These are phyloP conservation scores for Coniferiporia sulphurascens DNA, from an alignment of 1,284 basidiomycete species.

Conservation along the genomic window DNA sequence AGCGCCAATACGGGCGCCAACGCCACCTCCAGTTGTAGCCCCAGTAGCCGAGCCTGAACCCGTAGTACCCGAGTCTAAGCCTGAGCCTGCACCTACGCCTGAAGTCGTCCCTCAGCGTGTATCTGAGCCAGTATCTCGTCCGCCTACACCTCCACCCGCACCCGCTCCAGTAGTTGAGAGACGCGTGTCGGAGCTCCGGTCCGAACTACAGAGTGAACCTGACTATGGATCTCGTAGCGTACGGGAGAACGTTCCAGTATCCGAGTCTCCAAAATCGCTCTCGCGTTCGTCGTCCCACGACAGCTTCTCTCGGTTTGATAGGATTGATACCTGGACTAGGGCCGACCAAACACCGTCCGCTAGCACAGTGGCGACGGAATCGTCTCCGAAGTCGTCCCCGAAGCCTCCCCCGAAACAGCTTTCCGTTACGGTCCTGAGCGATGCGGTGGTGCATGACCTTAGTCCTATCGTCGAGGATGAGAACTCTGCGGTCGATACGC, in stretches of 20 bases:
- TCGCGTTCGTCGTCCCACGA: neutral
- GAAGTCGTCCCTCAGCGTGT: neutral
- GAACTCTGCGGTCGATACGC: conserved; percentile 14
- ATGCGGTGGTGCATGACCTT: conserved; percentile 8
- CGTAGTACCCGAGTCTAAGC: neutral
- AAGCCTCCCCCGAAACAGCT: conserved; percentile 8
- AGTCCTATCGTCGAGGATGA: conserved; percentile 16
- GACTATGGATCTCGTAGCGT: neutral
- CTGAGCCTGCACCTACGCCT: neutral
- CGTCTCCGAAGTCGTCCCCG: conserved; percentile 9
- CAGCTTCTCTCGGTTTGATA: neutral
- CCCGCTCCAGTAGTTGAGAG: conserved; percentile 4
- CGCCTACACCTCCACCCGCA: neutral
- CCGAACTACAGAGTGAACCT: neutral
- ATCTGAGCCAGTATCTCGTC: neutral
- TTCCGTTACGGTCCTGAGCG: conserved; percentile 3
- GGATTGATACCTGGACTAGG: neutral
- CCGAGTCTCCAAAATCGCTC: neutral
- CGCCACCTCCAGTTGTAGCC: neutral
- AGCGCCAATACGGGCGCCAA: neutral
- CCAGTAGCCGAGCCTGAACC: conserved; percentile 3
- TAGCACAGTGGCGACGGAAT: conserved; percentile 19
- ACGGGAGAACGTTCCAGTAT: neutral
- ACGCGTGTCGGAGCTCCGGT: neutral
- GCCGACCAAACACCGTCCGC: conserved; percentile 7